These are phyloP conservation scores for Talaromyces rugulosus DNA, from an alignment of 2,329 filamentous ascomycete species.

Conservation along the genomic window DNA sequence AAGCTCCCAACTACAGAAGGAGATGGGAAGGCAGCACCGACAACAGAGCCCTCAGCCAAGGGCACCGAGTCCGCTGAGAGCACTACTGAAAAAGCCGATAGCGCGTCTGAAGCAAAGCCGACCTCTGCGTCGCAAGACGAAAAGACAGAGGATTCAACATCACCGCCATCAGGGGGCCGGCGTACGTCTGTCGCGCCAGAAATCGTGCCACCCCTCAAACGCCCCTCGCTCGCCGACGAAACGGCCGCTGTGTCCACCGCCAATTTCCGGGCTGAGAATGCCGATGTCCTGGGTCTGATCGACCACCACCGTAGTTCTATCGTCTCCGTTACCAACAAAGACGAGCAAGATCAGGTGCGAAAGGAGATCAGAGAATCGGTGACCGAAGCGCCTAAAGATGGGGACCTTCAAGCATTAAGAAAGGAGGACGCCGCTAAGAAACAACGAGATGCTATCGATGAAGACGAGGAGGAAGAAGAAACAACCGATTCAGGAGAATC, in stretches of 20 bases:
- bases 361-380: constrained; percentile 37
- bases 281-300: constrained; percentile 32
- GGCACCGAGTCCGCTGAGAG: constrained; percentile 13
- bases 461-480: constrained; percentile 19
- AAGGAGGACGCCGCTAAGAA: constrained; percentile 23
- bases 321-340: constrained; percentile 29
- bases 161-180: constrained; percentile 15
- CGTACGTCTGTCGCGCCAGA: constrained; percentile 29
- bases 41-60: constrained; percentile 13
- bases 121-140: constrained; percentile 14
- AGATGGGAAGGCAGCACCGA: constrained; percentile 12
- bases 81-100: background rate
- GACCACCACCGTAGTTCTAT: constrained; percentile 36
- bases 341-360: constrained; percentile 31
- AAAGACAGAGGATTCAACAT: constrained; percentile 12
- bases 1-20: constrained; percentile 14
- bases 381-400: constrained; percentile 21
- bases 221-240: constrained; percentile 32
- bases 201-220: constrained; percentile 19
- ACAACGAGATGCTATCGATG: constrained; percentile 15
- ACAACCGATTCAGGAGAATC: constrained; percentile 19
- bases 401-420: constrained; percentile 26
- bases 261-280: constrained; percentile 35
- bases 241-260: constrained; percentile 34
- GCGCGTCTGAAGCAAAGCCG: background rate